Evolutionary conservation across 83 land plant genomes (phyloP).

Genomic region (Picea engelmannii): DNA sequence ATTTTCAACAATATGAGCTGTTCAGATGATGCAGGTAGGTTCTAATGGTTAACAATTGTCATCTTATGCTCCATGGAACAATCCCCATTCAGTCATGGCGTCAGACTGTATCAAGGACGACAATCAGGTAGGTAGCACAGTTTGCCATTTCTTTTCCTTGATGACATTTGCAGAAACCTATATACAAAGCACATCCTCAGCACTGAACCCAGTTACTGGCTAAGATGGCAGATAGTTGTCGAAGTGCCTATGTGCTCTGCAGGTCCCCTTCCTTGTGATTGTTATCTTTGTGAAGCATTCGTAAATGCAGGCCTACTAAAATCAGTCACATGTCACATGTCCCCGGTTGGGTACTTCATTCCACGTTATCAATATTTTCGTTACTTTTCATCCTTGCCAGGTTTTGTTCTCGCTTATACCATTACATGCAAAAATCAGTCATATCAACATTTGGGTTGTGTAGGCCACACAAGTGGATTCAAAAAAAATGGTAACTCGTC

Average conservation of each 20-base stretch:
- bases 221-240: neutral
- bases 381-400: no score
- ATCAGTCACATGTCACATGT: no score
- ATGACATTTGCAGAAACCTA: no score
- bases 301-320: no score
- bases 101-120: neutral
- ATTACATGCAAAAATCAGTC: no score
- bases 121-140: neutral
- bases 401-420: no score
- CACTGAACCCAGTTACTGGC: neutral
- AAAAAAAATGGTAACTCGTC: no score
- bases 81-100: neutral
- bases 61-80: conserved; percentile 2
- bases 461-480: no score
- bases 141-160: neutral
- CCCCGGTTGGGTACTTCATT: no score
- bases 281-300: no score
- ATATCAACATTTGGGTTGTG: no score
- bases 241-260: neutral
- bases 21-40: conserved; percentile 1
- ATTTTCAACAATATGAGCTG: conserved; percentile 11
- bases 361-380: no score
- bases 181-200: neutral
- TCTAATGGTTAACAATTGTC: neutral
- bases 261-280: neutral